Evolutionary conservation across 805 yeast genomes (phyloP).

Genomic region (Candida caryicola): DNA sequence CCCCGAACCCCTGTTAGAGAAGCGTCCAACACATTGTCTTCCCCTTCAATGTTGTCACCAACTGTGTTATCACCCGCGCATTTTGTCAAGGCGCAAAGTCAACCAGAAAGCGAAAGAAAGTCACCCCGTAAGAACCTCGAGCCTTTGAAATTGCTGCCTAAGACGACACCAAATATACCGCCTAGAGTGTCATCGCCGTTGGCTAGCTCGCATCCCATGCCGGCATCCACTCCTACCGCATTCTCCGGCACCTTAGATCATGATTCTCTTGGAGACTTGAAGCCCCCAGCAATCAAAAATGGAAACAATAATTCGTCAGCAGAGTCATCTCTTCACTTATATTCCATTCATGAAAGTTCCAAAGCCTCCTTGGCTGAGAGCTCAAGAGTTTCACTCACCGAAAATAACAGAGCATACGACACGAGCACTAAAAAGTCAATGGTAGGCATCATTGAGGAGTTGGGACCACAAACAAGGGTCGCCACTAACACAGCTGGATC

Average conservation of each 20-base stretch:
- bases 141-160: background rate
- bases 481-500: slow-evolving; percentile 4
- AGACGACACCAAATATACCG: background rate
- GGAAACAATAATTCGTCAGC: slow-evolving; percentile 1
- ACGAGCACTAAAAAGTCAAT: too few species aligned
- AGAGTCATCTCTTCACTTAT: slow-evolving; percentile 6
- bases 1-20: slow-evolving; percentile 2
- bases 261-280: background rate
- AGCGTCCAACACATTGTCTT: background rate
- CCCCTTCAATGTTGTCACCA: background rate
- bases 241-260: background rate
- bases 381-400: background rate
- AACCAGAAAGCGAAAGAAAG: background rate
- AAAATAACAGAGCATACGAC: background rate
- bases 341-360: slow-evolving; percentile 4
- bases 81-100: background rate
- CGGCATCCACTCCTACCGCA: slow-evolving; percentile 4
- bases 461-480: too few species aligned
- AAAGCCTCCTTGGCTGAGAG: slow-evolving; percentile 1
- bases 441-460: background rate
- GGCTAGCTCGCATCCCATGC: background rate
- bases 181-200: background rate
- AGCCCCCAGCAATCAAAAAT: slow-evolving; percentile 3
- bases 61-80: background rate
- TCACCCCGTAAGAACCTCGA: background rate